A percentile compares a stretch with the other conserved stretches of the same genome.
Evolutionary conservation across 495 filamentous ascomycete species (phyloP).

Genomic region (Penicillium coprophilum): DNA sequence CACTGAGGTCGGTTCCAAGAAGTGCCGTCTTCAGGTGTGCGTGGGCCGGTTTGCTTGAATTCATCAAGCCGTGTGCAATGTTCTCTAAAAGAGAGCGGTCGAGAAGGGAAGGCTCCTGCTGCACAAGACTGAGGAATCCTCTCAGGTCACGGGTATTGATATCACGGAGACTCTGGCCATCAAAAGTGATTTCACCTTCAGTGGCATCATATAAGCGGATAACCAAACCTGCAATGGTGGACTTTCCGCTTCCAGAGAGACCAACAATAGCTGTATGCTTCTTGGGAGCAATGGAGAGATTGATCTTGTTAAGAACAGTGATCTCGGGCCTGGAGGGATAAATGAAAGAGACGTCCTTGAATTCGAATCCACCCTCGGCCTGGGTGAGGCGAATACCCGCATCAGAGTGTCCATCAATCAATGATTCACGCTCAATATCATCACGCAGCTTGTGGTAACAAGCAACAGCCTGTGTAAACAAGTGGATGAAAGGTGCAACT

Average conservation of each 20-base stretch:
- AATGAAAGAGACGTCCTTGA: slow-evolving; percentile 56
- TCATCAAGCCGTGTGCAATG: slow-evolving; percentile 63
- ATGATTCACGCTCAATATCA: slow-evolving; percentile 52
- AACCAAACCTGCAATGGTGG: slow-evolving; percentile 59
- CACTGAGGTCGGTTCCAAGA: slow-evolving; percentile 28
- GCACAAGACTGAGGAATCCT: slow-evolving; percentile 59
- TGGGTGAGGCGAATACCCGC: slow-evolving; percentile 36
- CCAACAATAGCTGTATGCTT: slow-evolving; percentile 68
- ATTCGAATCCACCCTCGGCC: slow-evolving; percentile 45
- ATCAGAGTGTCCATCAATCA: slow-evolving; percentile 48
- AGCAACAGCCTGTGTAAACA: slow-evolving; percentile 57
- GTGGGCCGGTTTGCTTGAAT: slow-evolving; percentile 51
- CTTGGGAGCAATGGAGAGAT: slow-evolving; percentile 52
- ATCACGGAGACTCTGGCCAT: slow-evolving; percentile 51
- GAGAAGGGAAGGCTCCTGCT: slow-evolving; percentile 66
- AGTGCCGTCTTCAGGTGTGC: slow-evolving; percentile 38
- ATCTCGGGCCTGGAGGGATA: slow-evolving; percentile 64
- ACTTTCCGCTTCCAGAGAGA: slow-evolving; percentile 71
- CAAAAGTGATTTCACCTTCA: slow-evolving; percentile 50
- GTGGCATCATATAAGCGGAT: slow-evolving; percentile 52
- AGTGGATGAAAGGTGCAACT: slow-evolving; percentile 61
- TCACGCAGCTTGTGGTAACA: slow-evolving; percentile 50
- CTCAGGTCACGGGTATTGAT: slow-evolving; percentile 59
- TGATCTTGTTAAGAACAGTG: slow-evolving; percentile 52
- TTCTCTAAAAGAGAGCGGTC: slow-evolving; percentile 68